Evolutionary conservation across 2,329 filamentous ascomycete species (phyloP).

Genomic region (Atkinsonella texensis): DNA sequence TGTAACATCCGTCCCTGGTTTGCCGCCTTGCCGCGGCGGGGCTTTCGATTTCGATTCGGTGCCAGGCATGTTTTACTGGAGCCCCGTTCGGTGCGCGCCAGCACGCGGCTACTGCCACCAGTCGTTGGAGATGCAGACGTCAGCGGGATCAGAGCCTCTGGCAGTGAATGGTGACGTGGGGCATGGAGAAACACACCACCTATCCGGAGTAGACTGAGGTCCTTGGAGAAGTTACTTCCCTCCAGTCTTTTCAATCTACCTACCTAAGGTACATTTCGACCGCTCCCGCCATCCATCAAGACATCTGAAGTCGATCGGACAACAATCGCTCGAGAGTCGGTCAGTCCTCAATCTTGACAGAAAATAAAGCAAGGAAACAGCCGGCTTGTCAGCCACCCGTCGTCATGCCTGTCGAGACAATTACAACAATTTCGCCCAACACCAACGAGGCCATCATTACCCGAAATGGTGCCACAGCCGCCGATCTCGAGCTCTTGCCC

Average conservation of each 20-base stretch:
- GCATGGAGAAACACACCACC: neutral
- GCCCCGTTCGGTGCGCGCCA: conserved; percentile 6
- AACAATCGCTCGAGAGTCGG: neutral
- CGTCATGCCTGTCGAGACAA: conserved; percentile 50
- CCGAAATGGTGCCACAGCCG: conserved; percentile 58
- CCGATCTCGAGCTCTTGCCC: conserved; percentile 62
- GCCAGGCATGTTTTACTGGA: neutral
- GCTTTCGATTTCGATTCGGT: neutral
- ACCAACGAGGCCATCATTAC: conserved; percentile 78
- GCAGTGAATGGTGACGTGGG: neutral
- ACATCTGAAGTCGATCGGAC: neutral
- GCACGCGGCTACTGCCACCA: conserved; percentile 4
- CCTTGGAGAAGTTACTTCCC: neutral
- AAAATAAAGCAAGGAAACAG: neutral
- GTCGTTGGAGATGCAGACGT: neutral
- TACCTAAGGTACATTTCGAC: neutral
- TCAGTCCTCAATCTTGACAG: neutral
- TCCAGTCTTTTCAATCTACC: neutral
- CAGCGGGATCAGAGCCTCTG: neutral
- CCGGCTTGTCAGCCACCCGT: conserved; percentile 11
- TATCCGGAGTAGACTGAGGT: neutral
- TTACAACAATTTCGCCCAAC: conserved; percentile 77
- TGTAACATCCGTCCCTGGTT: too few relatives aligned
- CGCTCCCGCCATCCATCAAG: neutral
- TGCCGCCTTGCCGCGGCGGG: conserved; percentile 3